Percentiles rank a stretch among this genome's conserved stretches.
Evolutionary conservation across 345 rosid species (phyloP).

Genomic region (Euphorbia peplus): DNA sequence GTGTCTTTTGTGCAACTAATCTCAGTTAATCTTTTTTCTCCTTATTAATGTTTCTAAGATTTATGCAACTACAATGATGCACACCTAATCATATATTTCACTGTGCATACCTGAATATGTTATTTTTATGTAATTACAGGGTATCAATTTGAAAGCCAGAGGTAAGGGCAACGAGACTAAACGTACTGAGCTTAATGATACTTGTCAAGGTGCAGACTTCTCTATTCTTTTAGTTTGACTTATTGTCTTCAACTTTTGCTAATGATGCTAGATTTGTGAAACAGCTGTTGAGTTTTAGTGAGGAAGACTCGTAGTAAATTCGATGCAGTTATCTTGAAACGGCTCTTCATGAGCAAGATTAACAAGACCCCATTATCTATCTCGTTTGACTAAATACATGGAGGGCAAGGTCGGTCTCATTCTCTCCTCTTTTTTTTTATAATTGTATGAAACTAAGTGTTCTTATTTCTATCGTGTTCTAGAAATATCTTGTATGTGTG

Average conservation of each 20-base stretch:
- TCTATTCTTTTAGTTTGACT: not conserved
- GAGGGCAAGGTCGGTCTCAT: conserved; percentile 58
- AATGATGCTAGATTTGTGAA: not conserved
- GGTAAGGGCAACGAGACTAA: conserved; percentile 96
- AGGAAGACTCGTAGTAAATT: conserved; percentile 92
- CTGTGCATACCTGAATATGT: not conserved
- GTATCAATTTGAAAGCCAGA: conserved; percentile 93
- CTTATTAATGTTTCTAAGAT: too few relatives aligned
- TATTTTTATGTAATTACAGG: conserved; percentile 43
- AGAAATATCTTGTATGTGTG: not conserved
- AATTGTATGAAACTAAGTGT: not conserved
- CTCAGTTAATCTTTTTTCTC: too few relatives aligned
- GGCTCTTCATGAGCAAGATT: conserved; percentile 92
- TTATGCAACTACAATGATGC: too few relatives aligned
- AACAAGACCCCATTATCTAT: conserved; percentile 93
- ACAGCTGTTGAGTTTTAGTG: conserved; percentile 86
- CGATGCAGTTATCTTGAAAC: conserved; percentile 85
- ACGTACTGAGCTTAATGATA: conserved; percentile 87
- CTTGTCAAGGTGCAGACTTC: conserved; percentile 64
- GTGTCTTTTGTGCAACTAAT: too few relatives aligned
- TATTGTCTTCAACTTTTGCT: not conserved
- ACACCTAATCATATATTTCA: not conserved
- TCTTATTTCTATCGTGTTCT: not conserved
- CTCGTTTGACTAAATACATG: conserved; percentile 63
- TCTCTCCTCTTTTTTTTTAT: not conserved